Evolutionary conservation across 202 grass and related monocot genomes (phyloP).

Genomic region (Carex arenaria): DNA sequence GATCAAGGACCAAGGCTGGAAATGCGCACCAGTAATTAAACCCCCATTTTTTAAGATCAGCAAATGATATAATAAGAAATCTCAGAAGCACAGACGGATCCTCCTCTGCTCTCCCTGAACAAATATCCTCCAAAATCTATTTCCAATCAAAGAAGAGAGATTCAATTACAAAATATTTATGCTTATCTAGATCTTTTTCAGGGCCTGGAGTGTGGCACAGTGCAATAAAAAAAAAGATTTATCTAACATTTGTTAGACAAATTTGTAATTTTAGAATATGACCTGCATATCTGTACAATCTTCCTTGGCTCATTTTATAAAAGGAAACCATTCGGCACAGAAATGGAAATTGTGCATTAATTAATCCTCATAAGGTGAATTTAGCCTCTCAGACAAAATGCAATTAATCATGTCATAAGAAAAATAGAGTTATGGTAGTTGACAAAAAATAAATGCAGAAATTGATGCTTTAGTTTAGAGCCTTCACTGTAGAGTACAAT

Average conservation of each 20-base stretch:
- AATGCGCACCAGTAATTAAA: slow-evolving; percentile 68
- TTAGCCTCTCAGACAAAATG: neutral
- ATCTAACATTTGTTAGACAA: neutral
- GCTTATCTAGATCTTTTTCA: neutral
- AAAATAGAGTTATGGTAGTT: neutral
- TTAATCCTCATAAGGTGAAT: neutral
- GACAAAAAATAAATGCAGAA: neutral
- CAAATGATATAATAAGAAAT: slow-evolving; percentile 85
- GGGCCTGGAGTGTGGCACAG: neutral
- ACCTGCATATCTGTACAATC: neutral
- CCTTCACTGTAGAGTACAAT: neutral
- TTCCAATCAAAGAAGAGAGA: neutral
- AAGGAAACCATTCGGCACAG: neutral
- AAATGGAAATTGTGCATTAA: neutral
- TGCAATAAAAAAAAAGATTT: neutral
- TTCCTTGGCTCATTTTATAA: neutral
- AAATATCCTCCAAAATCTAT: slow-evolving; percentile 75
- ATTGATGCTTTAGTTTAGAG: neutral
- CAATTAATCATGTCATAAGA: neutral
- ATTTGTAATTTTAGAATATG: neutral
- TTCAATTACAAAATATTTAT: neutral
- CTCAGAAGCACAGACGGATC: slow-evolving; percentile 53
- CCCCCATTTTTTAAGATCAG: slow-evolving; percentile 94
- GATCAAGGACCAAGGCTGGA: slow-evolving; percentile 69
- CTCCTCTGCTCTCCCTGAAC: slow-evolving; percentile 66